Percentiles rank a stretch among this genome's conserved stretches.
phyloP scores from a whole-genome alignment of 1,139 yeast species.

The Sugiyamaella novakii region DNA sequence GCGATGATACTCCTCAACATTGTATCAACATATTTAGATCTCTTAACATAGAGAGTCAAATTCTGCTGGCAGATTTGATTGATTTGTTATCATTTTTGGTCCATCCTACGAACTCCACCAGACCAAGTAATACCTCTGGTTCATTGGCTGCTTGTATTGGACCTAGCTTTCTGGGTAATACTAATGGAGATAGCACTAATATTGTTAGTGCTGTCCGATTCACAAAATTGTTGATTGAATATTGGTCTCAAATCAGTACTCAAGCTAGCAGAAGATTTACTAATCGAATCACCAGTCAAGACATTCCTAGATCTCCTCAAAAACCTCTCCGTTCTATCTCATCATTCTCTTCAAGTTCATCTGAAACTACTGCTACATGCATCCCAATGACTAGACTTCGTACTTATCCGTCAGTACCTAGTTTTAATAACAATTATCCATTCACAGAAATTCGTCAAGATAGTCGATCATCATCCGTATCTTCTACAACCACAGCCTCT shows the following conservation, averaged over 20 bases:
- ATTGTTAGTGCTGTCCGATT: conserved; percentile 35
- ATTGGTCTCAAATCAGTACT: conserved; percentile 32
- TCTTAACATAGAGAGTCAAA: conserved; percentile 28
- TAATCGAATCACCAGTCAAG: neutral
- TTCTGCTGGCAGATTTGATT: conserved; percentile 31
- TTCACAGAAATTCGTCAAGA: conserved; percentile 8
- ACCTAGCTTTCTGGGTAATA: conserved; percentile 40
- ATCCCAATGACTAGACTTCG: conserved; percentile 11
- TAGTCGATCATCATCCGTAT: conserved; percentile 9
- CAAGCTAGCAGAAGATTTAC: neutral
- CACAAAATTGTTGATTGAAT: conserved; percentile 36
- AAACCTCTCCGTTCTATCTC: neutral
- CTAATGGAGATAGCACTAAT: conserved; percentile 11
- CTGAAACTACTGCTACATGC: neutral
- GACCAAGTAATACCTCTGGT: conserved; percentile 29
- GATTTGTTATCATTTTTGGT: conserved; percentile 26
- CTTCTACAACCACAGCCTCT: conserved; percentile 11
- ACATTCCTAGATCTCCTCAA: conserved; percentile 2
- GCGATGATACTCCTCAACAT: conserved; percentile 36
- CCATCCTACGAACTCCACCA: neutral
- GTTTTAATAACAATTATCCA: neutral
- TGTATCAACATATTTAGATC: conserved; percentile 27
- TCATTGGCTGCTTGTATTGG: conserved; percentile 39
- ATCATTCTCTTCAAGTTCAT: neutral
- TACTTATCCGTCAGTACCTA: neutral